Evolutionary conservation across 305 asterid species (phyloP).

Genomic region (Ilex paraguariensis): DNA sequence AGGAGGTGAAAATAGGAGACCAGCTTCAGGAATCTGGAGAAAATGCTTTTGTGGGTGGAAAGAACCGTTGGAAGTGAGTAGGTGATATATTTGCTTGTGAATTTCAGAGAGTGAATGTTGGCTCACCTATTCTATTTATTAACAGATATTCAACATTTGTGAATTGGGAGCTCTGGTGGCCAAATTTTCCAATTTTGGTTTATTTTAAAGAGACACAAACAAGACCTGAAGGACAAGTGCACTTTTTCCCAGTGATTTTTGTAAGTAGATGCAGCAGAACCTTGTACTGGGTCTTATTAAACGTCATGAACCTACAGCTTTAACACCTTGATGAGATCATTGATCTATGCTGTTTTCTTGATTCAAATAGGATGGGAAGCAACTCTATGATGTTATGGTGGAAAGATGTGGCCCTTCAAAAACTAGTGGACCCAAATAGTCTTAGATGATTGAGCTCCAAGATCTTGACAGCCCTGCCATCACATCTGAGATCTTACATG

Average conservation of each 20-base stretch:
- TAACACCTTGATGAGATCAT: conserved; percentile 10
- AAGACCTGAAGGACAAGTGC: conserved; percentile 85
- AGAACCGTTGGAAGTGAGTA: conserved; percentile 94
- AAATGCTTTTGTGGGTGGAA: conserved; percentile 91
- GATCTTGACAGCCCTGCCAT: conserved; percentile 6
- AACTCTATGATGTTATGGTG: conserved; percentile 78
- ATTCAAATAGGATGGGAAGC: conserved; percentile 67
- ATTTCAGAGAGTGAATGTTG: conserved; percentile 8
- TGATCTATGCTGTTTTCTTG: conserved; percentile 5
- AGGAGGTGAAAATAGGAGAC: conserved; percentile 91
- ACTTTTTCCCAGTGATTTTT: conserved; percentile 75
- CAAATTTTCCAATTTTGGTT: conserved; percentile 80
- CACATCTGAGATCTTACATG: conserved; percentile 13
- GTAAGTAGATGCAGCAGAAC: conserved; percentile 31
- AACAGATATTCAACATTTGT: conserved; percentile 78
- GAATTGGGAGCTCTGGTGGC: conserved; percentile 99
- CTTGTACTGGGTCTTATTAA: not conserved
- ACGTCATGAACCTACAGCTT: not conserved
- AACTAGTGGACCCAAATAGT: conserved; percentile 68
- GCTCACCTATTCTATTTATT: conserved; percentile 6
- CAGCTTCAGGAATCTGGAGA: conserved; percentile 80
- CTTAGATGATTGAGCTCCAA: conserved; percentile 7
- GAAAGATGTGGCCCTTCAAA: conserved; percentile 79
- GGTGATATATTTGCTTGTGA: not conserved
- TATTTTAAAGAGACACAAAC: conserved; percentile 93